These are phyloP conservation scores for Rhizoclosmatium globosum DNA, from an alignment of 192 early-diverging fungal species.

Conservation along the genomic window DNA sequence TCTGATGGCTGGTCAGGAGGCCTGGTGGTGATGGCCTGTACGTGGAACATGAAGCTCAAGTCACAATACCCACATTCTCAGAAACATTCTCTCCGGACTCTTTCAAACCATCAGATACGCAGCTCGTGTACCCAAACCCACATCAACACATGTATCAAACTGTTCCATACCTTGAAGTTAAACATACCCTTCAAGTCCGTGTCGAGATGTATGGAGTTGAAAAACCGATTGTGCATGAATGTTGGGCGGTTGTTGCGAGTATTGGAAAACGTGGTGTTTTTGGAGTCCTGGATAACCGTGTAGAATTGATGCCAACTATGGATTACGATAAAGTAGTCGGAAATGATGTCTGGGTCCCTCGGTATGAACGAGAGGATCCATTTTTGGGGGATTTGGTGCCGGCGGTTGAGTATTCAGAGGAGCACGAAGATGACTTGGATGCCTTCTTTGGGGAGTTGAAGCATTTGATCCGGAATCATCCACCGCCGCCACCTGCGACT, in stretches of 20 bases:
- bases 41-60: conserved; percentile 42
- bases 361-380: conserved; percentile 45
- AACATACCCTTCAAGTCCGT: conserved; percentile 55
- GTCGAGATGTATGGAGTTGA: conserved; percentile 56
- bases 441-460: conserved; percentile 20
- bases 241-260: conserved; percentile 49
- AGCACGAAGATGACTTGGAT: conserved; percentile 18
- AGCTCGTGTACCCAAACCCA: conserved; percentile 27
- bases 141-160: conserved; percentile 31
- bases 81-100: conserved; percentile 48
- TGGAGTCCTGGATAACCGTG: conserved; percentile 45
- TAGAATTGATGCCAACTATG: conserved; percentile 52
- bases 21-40: conserved; percentile 60
- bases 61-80: conserved; percentile 48
- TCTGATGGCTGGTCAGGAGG: conserved; percentile 37
- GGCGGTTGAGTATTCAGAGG: neutral
- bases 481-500: neutral
- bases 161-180: conserved; percentile 48
- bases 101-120: conserved; percentile 30
- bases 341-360: conserved; percentile 56
- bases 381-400: conserved; percentile 31
- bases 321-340: conserved; percentile 65
- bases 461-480: conserved; percentile 1
- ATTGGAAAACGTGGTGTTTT: conserved; percentile 51
- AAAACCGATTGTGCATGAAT: conserved; percentile 53